These are phyloP conservation scores for Pisolithus orientalis DNA, from an alignment of 768 basidiomycete species.

Conservation along the genomic window DNA sequence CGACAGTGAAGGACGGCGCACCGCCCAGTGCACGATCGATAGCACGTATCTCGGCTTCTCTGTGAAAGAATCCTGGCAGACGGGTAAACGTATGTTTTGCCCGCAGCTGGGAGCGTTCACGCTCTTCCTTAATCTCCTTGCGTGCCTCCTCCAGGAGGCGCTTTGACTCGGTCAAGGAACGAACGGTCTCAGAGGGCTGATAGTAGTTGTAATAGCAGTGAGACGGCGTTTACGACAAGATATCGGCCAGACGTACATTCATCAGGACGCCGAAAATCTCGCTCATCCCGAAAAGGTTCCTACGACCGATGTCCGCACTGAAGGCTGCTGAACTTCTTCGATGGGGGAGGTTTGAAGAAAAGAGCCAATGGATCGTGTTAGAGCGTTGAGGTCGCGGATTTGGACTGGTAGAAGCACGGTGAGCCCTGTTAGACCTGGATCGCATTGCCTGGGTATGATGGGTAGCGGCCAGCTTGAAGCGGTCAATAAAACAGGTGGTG, in stretches of 20 bases:
- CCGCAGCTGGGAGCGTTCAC: slow-evolving; percentile 59
- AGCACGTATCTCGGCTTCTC: slow-evolving; percentile 58
- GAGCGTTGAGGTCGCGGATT: slow-evolving; percentile 25
- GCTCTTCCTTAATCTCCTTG: slow-evolving; percentile 63
- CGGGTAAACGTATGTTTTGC: slow-evolving; percentile 75
- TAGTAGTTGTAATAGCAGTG: slow-evolving; percentile 7
- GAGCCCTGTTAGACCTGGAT: slow-evolving; percentile 17
- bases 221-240: slow-evolving; percentile 1
- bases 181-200: slow-evolving; percentile 74
- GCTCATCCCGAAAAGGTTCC: slow-evolving; percentile 74
- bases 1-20: slow-evolving; percentile 72
- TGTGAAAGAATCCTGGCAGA: slow-evolving; percentile 66
- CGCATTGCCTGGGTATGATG: slow-evolving; percentile 16
- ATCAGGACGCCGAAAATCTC: slow-evolving; percentile 71
- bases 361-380: slow-evolving; percentile 64
- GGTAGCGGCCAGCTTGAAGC: slow-evolving; percentile 6
- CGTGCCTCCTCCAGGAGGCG: slow-evolving; percentile 73
- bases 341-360: slow-evolving; percentile 63
- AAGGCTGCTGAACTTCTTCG: slow-evolving; percentile 55
- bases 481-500: slow-evolving; percentile 8
- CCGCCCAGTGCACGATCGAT: slow-evolving; percentile 59
- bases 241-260: slow-evolving; percentile 45
- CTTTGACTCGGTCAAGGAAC: slow-evolving; percentile 73
- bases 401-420: slow-evolving; percentile 19
- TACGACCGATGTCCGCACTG: slow-evolving; percentile 54